Evolutionary conservation across 2,329 filamentous ascomycete genomes (phyloP).

Genomic region (Microascus cirrosus): DNA sequence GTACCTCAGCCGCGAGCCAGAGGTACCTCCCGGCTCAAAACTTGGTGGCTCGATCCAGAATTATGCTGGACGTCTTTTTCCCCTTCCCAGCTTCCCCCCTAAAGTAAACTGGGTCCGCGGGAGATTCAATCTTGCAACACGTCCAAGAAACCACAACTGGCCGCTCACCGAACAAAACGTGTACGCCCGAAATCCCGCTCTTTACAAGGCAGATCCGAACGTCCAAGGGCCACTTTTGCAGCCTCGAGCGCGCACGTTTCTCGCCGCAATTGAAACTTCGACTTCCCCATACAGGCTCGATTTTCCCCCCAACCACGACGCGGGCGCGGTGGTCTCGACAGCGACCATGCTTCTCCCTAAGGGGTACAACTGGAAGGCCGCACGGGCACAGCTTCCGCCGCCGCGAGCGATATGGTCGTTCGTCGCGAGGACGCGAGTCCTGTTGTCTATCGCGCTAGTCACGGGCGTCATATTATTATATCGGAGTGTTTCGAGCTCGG

Average conservation of each 20-base stretch:
- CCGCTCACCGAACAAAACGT: background rate
- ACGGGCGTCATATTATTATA: slow-evolving; percentile 73
- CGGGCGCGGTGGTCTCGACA: slow-evolving; percentile 11
- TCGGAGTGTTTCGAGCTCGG: slow-evolving; percentile 71
- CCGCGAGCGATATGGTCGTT: slow-evolving; percentile 60
- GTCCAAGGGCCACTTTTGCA: background rate
- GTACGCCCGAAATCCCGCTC: background rate
- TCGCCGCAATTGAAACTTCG: background rate
- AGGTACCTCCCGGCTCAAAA: background rate
- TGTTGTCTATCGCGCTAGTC: slow-evolving; percentile 60
- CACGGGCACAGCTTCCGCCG: slow-evolving; percentile 67
- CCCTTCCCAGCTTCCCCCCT: background rate
- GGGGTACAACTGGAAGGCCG: slow-evolving; percentile 86
- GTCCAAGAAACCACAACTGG: background rate
- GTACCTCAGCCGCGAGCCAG: background rate
- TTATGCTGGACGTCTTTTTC: background rate
- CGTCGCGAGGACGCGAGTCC: slow-evolving; percentile 65
- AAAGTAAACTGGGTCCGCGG: background rate
- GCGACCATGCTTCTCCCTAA: slow-evolving; percentile 76
- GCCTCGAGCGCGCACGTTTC: background rate
- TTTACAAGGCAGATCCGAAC: background rate
- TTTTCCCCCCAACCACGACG: background rate
- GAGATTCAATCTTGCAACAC: background rate
- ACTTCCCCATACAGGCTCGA: background rate
- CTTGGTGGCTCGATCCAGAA: background rate